Base-by-base conservation (phyloP, 257 asterid genomes). In the Forsythia suspensa region DNA sequence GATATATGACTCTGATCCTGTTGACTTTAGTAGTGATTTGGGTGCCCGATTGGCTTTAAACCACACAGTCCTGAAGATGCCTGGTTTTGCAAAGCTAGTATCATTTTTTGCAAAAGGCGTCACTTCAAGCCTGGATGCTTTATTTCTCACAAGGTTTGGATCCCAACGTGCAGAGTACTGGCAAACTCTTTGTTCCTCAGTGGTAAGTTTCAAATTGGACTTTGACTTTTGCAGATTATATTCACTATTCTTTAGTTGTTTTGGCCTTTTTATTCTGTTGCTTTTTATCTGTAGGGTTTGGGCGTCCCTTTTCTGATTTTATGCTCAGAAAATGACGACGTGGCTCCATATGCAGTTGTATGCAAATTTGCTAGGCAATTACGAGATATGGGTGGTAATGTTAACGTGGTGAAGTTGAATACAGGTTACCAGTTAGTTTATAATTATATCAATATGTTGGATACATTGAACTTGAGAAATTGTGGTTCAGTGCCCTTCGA, bases 1-100 rank as follows among this genome's bases (percentile, higher is more conserved):
- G 83, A 90, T 94, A 63, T 92, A 90, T 80, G 98, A 92, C 81
- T 92, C 98, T 76, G 94, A 94, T 88, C 98, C 98, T 5, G 90
- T 89, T 79, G 97, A 94, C 76, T 85, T 90, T 78, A 76, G 92
- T 34, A 79, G 81, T 11, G 96, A 92, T 82, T 84, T 91, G 87
- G 97, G 97, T 80, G 92, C 94, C 40, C 88, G 88, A 80, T 90
- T 89, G 81, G 88, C 97, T 85, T 81, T 89, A 73, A 89, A 88
- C 74, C 93, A 81, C 37, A 67, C 92, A 48, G 79, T 92, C 81
- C 89, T 87, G 59, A 91, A 86, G 84, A 48, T 94, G 83, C 97
- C 98, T 39, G 97, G 98, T 73, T 87, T 95, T 61, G 85, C 93
- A 67, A 90, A 89, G 88, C 85, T 94, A 68, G 86, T 88, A 18